Conservation (phyloP, 345 rosid species). For the Linum usitatissimum region DNA sequence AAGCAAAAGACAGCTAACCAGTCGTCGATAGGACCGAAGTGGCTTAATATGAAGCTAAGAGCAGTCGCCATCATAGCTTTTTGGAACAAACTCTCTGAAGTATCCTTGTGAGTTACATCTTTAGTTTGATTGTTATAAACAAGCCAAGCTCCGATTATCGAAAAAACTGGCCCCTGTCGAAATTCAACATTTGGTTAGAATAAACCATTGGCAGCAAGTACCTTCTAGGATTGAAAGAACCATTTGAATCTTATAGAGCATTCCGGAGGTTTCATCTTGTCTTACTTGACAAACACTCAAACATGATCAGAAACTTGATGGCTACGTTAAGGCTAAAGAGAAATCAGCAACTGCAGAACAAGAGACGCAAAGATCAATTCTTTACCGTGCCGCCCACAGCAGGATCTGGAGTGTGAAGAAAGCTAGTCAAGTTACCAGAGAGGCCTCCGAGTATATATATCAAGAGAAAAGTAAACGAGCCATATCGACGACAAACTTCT, state of each 20-base stretch:
- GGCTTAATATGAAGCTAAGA: slow-evolving; percentile 59
- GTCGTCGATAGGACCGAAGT: slow-evolving; percentile 68
- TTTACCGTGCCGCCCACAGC: slow-evolving; percentile 90
- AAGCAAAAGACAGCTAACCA: slow-evolving; percentile 33
- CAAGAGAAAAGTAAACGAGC: slow-evolving; percentile 60
- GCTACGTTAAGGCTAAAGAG: too few relatives aligned
- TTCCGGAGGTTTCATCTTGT: background rate
- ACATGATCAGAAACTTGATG: background rate
- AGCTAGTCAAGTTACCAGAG: slow-evolving; percentile 78
- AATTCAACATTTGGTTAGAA: too few relatives aligned
- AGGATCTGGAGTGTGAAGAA: slow-evolving; percentile 70
- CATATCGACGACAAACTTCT: slow-evolving; percentile 62
- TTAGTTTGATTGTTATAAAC: slow-evolving; percentile 57
- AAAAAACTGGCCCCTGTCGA: slow-evolving; percentile 74
- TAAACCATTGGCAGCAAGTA: background rate
- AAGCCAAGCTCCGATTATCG: slow-evolving; percentile 86
- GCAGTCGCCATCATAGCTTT: slow-evolving; percentile 61
- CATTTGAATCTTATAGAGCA: background rate
- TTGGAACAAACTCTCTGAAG: slow-evolving; percentile 47
- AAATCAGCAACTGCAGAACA: too few relatives aligned
- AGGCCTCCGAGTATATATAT: slow-evolving; percentile 80
- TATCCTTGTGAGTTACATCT: slow-evolving; percentile 34
- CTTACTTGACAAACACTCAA: background rate
- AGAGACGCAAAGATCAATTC: background rate
- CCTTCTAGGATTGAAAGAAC: too few relatives aligned